Percentiles rank a stretch among this genome's conserved stretches.
Evolutionary conservation across 306 rosid species (phyloP).

Genomic region (Acacia crassicarpa): DNA sequence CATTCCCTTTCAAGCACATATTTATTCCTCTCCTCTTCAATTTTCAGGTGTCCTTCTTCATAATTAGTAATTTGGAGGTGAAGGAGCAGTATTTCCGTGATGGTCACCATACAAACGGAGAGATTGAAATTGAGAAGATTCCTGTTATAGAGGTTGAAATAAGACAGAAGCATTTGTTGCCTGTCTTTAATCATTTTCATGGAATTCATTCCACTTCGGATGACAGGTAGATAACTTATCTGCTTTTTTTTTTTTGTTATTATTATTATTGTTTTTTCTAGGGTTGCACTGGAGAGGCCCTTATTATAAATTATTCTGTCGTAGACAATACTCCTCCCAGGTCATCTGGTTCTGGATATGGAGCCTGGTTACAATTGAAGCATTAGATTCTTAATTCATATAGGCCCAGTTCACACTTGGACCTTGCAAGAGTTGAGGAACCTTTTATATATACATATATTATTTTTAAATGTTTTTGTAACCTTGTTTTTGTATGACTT

Average conservation of each 20-base stretch:
- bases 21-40: conserved; percentile 22
- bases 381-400: conserved; percentile 16
- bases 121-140: conserved; percentile 80
- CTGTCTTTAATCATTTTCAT: conserved; percentile 73
- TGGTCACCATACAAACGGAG: conserved; percentile 50
- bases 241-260: background rate
- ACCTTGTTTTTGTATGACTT: background rate
- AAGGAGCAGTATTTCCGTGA: conserved; percentile 41
- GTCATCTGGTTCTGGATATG: conserved; percentile 15
- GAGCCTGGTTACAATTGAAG: conserved; percentile 12
- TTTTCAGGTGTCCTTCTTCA: conserved; percentile 69
- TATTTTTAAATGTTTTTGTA: background rate
- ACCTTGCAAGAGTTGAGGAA: background rate
- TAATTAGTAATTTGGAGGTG: conserved; percentile 54
- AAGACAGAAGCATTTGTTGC: conserved; percentile 78
- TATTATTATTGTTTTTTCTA: no score
- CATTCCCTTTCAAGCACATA: conserved; percentile 26
- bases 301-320: background rate
- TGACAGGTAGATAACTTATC: conserved; percentile 63
- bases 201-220: conserved; percentile 65
- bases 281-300: background rate
- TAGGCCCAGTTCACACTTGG: background rate
- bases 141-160: conserved; percentile 69
- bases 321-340: background rate
- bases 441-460: background rate